Base-by-base conservation (phyloP, 2,329 filamentous ascomycete genomes). In the Macrophomina pseudophaseolina region DNA sequence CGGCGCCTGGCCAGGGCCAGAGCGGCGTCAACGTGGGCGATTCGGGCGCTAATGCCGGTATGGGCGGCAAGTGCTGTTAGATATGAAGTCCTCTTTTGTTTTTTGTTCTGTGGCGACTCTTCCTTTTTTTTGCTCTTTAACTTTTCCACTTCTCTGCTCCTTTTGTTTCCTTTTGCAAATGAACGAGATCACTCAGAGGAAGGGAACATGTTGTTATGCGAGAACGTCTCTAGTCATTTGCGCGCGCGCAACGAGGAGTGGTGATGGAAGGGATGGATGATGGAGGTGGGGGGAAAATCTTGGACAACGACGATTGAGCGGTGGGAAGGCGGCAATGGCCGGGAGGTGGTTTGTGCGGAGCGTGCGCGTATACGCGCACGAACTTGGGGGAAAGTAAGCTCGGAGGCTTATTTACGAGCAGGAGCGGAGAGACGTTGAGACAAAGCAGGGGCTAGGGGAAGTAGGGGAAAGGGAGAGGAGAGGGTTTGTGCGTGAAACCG, bases 1-100 rank as follows among this genome's bases (percentile, higher is more conserved):
- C 88, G 74, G 80, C 84, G 86, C 87, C 62, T 38, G 53, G 60
- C 38, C 72, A 73, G 67, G 69, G 72, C 3, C 38, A 70, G 14
- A 72, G 68, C 8, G 70, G 71, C 23, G 76, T 79, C n/a, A 73
- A 78, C 44, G 76, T 79, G 5, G 71, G 73, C 0, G 75, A 75
- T n/a, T 68, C 71, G 38, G 70, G 71, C 3, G 73, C 72, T 4
- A 74, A 71, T 18, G 63, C 46, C 14, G 74, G 72, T 2, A 73
- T 75, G 73, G 76, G 77, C 40, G 77, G 76, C 5, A 79, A 79
- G 71, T 79, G 77, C 73, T 79, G 77, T 70, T 79, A 74, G 52
- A 58, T 64, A 65, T 44, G 40, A 49, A 38, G 32, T 8, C 38
- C 49, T 23, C 38, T 42, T 46, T 33, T 44, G 14, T 56, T 18